phyloP scores from a whole-genome alignment of 192 early-diverging fungal genomes.

The Chytriomyces sp. region DNA sequence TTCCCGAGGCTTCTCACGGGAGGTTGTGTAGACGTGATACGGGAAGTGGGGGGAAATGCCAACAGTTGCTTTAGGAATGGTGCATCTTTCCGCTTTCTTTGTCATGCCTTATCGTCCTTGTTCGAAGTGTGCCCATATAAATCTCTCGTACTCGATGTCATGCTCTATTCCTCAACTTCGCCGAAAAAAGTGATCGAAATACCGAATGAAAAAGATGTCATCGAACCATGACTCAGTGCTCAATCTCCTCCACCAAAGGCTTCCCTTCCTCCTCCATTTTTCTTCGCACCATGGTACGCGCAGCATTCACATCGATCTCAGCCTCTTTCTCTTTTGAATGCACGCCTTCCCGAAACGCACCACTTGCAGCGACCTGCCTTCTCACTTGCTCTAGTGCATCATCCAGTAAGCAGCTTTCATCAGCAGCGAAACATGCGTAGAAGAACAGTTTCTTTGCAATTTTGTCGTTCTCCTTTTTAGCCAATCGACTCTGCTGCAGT shows the following conservation, averaged over 20 bases:
- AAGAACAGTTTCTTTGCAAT: slow-evolving; percentile 16
- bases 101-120: not conserved
- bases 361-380: not conserved
- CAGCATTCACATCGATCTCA: not conserved
- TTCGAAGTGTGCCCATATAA: not conserved
- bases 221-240: not conserved
- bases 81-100: not conserved
- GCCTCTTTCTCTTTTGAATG: not conserved
- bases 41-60: not conserved
- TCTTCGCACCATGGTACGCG: not conserved
- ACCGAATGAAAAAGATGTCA: not conserved
- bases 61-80: not conserved
- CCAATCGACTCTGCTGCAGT: not conserved
- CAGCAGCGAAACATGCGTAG: slow-evolving; percentile 22
- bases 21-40: not conserved
- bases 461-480: not conserved
- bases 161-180: too few relatives aligned
- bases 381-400: not conserved
- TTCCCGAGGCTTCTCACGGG: not conserved
- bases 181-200: not conserved
- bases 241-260: slow-evolving; percentile 7
- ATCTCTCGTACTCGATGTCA: too few relatives aligned
- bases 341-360: not conserved
- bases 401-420: not conserved
- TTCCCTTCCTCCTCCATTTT: not conserved